phyloP scores from a whole-genome alignment of 768 basidiomycete species.

The Termitomyces eurrhizus region DNA sequence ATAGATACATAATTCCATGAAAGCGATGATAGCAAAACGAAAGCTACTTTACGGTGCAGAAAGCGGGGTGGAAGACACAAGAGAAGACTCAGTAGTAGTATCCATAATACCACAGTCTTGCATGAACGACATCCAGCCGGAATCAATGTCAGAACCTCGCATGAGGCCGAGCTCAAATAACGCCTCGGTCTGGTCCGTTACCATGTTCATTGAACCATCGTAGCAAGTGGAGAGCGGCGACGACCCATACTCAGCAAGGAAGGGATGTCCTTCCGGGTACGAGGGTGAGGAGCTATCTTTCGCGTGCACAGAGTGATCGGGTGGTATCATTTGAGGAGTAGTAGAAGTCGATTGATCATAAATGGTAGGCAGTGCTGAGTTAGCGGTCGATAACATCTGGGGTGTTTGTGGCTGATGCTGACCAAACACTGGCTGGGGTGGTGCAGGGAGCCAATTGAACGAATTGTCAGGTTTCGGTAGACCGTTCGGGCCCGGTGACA shows the following conservation, averaged over 20 bases:
- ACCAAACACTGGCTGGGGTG: neutral
- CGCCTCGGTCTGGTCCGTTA: slow-evolving; percentile 24
- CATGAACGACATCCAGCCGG: slow-evolving; percentile 47
- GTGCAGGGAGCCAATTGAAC: slow-evolving; percentile 17
- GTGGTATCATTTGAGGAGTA: neutral
- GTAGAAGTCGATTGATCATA: neutral
- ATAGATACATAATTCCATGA: neutral
- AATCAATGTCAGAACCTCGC: slow-evolving; percentile 42
- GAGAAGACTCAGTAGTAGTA: slow-evolving; percentile 2
- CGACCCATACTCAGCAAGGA: neutral
- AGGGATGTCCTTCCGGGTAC: neutral
- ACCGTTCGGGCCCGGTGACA: slow-evolving; percentile 8
- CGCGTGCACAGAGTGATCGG: neutral
- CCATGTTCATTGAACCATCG: slow-evolving; percentile 1
- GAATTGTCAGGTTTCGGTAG: slow-evolving; percentile 16
- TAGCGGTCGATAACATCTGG: neutral
- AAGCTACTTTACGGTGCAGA: neutral
- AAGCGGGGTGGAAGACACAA: slow-evolving; percentile 1
- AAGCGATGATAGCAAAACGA: neutral
- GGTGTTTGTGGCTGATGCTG: neutral
- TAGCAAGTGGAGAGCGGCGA: neutral
- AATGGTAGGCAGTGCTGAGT: neutral
- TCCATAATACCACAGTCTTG: slow-evolving; percentile 48
- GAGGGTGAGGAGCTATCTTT: neutral
- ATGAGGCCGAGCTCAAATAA: slow-evolving; percentile 41